Conservation (phyloP, 228 moss, liverwort and hornwort species). For the Sphagnum fallax region DNA sequence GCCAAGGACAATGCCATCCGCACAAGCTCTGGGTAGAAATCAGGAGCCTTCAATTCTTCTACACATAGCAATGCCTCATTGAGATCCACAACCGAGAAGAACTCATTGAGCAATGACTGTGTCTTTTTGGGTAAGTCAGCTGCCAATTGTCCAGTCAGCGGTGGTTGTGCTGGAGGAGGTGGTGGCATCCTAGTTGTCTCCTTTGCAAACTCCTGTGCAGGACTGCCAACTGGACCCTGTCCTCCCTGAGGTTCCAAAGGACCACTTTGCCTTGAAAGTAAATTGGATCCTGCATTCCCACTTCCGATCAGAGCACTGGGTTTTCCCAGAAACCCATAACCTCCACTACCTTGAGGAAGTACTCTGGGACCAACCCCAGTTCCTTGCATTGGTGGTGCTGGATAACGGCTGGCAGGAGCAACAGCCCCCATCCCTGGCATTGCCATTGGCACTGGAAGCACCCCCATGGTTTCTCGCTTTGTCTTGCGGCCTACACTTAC, state of each 20-base stretch:
- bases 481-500: constrained; percentile 27
- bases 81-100: constrained; percentile 57
- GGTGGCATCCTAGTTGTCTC: constrained; percentile 17
- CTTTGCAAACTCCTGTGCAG: constrained; percentile 30
- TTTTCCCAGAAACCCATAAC: constrained; percentile 47
- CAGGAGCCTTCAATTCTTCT: constrained; percentile 56
- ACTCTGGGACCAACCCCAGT: constrained; percentile 28
- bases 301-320: constrained; percentile 70
- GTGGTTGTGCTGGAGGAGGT: constrained; percentile 7
- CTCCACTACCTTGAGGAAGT: constrained; percentile 57
- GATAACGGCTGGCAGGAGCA: too few species aligned
- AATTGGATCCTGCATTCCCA: constrained; percentile 15
- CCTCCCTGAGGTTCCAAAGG: constrained; percentile 21
- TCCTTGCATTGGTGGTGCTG: too few species aligned
- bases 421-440: too few species aligned
- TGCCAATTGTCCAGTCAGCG: constrained; percentile 14
- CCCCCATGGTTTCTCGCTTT: constrained; percentile 27
- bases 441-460: constrained; percentile 6
- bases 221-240: constrained; percentile 13
- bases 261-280: constrained; percentile 38
- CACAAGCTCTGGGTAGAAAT: constrained; percentile 66
- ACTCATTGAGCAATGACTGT: constrained; percentile 70
- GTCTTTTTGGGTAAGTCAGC: constrained; percentile 47
- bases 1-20: constrained; percentile 41
- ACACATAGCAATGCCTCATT: constrained; percentile 68